These are phyloP conservation scores for Yamadazyma dushanensis DNA, from an alignment of 1,139 yeast genomes.

Conservation along the genomic window DNA sequence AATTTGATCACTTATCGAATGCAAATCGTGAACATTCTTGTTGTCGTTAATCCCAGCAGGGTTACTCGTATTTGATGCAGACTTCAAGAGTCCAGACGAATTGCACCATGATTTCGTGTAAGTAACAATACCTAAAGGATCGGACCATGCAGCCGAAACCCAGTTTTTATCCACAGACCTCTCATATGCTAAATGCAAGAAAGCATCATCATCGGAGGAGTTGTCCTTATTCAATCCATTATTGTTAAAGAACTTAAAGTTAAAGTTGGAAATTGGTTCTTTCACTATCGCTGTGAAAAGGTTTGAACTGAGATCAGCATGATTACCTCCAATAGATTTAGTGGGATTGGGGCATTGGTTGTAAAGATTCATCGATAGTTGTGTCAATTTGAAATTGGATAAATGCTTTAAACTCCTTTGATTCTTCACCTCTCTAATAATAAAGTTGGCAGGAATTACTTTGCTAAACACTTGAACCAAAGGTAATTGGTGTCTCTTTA, in stretches of 20 bases:
- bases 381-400: slow-evolving; percentile 49
- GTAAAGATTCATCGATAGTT: slow-evolving; percentile 62
- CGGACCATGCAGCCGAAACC: slow-evolving; percentile 90
- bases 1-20: slow-evolving; percentile 37
- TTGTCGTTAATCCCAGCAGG: slow-evolving; percentile 8
- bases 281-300: slow-evolving; percentile 45
- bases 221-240: slow-evolving; percentile 20
- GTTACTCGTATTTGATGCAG: slow-evolving; percentile 8
- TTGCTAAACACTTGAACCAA: slow-evolving; percentile 52
- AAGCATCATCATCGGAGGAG: slow-evolving; percentile 60
- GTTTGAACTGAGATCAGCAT: slow-evolving; percentile 15
- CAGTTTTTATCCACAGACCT: slow-evolving; percentile 78
- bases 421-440: slow-evolving; percentile 37
- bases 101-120: slow-evolving; percentile 69
- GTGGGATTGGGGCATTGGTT: slow-evolving; percentile 47
- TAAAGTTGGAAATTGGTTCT: slow-evolving; percentile 47
- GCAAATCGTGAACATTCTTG: slow-evolving; percentile 29
- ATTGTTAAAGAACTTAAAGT: slow-evolving; percentile 49
- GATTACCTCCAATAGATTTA: slow-evolving; percentile 6
- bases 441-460: slow-evolving; percentile 53
- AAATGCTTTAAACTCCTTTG: slow-evolving; percentile 44
- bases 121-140: slow-evolving; percentile 70
- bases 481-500: slow-evolving; percentile 41
- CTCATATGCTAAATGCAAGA: slow-evolving; percentile 83
- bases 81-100: slow-evolving; percentile 12